Conservation (phyloP, 2,329 filamentous ascomycete species). For the Talaromyces islandicus region DNA sequence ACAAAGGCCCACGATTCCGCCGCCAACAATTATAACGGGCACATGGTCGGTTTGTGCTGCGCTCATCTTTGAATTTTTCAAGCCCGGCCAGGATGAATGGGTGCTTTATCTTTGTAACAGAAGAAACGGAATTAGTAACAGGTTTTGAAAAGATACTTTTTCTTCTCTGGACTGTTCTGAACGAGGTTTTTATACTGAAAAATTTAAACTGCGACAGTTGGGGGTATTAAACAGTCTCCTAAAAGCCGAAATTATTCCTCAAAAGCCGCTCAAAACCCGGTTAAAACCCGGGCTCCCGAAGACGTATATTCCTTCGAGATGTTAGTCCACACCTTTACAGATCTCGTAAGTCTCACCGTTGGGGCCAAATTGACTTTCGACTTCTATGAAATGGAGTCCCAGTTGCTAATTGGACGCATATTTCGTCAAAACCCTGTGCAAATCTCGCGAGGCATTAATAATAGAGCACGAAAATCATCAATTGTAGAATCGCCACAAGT, state of each 20-base stretch:
- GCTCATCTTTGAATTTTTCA: neutral
- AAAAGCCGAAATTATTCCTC: neutral
- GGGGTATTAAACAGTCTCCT: neutral
- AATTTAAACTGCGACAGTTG: neutral
- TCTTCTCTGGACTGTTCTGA: neutral
- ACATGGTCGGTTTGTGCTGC: neutral
- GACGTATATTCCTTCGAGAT: neutral
- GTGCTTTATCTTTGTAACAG: neutral
- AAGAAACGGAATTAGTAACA: neutral
- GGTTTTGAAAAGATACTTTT: neutral
- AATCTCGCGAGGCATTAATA: no score
- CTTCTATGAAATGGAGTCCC: neutral
- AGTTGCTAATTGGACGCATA: neutral
- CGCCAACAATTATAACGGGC: slow-evolving; percentile 6
- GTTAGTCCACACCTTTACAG: neutral
- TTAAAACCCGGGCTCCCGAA: neutral
- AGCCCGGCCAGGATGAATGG: neutral
- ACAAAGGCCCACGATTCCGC: slow-evolving; percentile 6
- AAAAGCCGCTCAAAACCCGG: neutral
- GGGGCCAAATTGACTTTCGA: neutral
- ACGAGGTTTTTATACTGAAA: neutral
- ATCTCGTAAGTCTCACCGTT: no score
- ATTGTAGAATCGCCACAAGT: neutral
- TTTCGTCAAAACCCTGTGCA: no score
- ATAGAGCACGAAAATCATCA: no score